Evolutionary conservation across 1,139 yeast genomes (phyloP).

Genomic region (Diutina sp.): DNA sequence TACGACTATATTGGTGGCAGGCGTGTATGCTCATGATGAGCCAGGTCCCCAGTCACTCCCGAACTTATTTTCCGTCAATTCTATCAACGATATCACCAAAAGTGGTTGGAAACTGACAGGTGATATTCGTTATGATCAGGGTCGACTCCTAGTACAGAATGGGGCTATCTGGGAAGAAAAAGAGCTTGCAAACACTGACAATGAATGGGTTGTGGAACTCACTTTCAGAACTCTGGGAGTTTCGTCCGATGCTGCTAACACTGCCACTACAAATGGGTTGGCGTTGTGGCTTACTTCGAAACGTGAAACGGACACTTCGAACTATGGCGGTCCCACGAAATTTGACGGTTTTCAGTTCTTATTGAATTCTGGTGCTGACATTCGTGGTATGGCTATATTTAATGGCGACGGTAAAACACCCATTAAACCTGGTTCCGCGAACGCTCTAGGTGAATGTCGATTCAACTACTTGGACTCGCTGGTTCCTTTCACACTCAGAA

Average conservation of each 20-base stretch:
- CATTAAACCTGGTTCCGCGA: slow-evolving; percentile 9
- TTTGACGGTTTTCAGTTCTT: slow-evolving; percentile 54
- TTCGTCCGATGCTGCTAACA: slow-evolving; percentile 12
- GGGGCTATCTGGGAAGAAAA: slow-evolving; percentile 35
- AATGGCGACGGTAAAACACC: slow-evolving; percentile 40
- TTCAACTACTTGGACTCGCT: slow-evolving; percentile 51
- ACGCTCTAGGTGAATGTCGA: slow-evolving; percentile 42
- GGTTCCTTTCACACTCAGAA: slow-evolving; percentile 56
- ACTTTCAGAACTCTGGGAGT: slow-evolving; percentile 47
- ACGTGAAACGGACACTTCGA: slow-evolving; percentile 8
- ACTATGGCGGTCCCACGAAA: slow-evolving; percentile 36
- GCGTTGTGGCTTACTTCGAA: slow-evolving; percentile 33
- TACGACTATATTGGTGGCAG: not conserved
- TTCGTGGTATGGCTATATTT: slow-evolving; percentile 38
- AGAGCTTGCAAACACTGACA: slow-evolving; percentile 15
- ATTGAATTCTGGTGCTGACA: slow-evolving; percentile 34
- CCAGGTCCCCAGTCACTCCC: slow-evolving; percentile 22
- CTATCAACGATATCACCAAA: slow-evolving; percentile 12
- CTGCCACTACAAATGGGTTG: slow-evolving; percentile 30
- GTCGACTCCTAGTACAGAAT: slow-evolving; percentile 25
- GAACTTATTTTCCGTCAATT: slow-evolving; percentile 14
- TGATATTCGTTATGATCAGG: slow-evolving; percentile 20
- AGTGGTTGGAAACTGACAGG: slow-evolving; percentile 18
- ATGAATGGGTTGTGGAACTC: slow-evolving; percentile 49
- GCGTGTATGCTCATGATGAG: slow-evolving; percentile 4